Evolutionary conservation across 108 stramenopile species (phyloP).

Genomic region (Nitzschia inconspicua): DNA sequence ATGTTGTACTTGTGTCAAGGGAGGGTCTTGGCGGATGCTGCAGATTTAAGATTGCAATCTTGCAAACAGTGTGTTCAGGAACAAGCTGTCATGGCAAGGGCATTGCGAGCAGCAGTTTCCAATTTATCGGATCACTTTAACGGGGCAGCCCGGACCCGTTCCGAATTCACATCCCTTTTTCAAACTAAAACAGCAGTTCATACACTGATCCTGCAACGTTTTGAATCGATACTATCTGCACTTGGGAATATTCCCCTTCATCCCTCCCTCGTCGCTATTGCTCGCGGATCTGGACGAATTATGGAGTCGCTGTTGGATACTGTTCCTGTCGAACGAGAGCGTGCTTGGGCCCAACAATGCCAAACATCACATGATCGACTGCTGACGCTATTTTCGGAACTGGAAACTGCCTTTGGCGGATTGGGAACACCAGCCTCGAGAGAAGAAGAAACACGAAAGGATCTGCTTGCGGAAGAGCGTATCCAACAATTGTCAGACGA

Average conservation of each 20-base stretch:
- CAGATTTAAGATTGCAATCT: constrained; percentile 63
- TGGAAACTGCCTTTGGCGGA: constrained; percentile 57
- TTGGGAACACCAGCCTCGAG: constrained; percentile 56
- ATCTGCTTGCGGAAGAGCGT: constrained; percentile 57
- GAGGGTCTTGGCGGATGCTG: constrained; percentile 69
- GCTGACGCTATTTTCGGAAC: constrained; percentile 46
- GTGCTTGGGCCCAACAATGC: constrained; percentile 73
- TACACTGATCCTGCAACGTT: constrained; percentile 45
- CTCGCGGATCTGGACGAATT: constrained; percentile 69
- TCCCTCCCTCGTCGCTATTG: constrained; percentile 62
- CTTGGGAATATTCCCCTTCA: constrained; percentile 57
- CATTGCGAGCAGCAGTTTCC: constrained; percentile 79
- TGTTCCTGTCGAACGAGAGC: constrained; percentile 81
- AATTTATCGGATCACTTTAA: constrained; percentile 81
- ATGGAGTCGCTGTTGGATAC: constrained; percentile 81
- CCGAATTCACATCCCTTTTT: constrained; percentile 62
- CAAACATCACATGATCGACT: constrained; percentile 67
- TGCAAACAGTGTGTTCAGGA: constrained; percentile 74
- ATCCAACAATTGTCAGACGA: constrained; percentile 53
- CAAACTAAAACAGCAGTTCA: constrained; percentile 48
- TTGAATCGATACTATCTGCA: constrained; percentile 56
- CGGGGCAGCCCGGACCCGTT: constrained; percentile 56
- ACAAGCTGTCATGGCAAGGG: constrained; percentile 76
- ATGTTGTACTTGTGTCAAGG: constrained; percentile 73
- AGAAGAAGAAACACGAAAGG: constrained; percentile 55